A percentile compares a stretch with the other conserved stretches of the same genome.
These are phyloP conservation scores for Russula griseocarnosa DNA, from an alignment of 768 basidiomycete species.

Conservation along the genomic window DNA sequence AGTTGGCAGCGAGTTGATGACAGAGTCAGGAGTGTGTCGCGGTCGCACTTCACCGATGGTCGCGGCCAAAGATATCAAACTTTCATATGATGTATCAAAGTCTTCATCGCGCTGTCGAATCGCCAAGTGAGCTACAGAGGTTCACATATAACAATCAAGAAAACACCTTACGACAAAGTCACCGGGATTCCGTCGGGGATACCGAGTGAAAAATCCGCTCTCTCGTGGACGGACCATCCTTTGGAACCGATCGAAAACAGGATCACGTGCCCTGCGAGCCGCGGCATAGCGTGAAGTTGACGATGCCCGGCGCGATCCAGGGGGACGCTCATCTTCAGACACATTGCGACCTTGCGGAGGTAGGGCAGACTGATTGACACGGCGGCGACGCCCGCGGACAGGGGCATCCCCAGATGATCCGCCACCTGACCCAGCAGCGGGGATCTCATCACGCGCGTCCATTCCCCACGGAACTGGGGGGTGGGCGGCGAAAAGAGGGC, in stretches of 20 bases:
- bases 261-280: constrained; percentile 19
- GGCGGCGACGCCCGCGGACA: constrained; percentile 19
- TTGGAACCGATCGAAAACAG: constrained; percentile 18
- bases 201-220: constrained; percentile 12
- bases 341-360: constrained; percentile 20
- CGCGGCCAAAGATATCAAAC: constrained; percentile 52
- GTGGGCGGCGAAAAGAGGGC: constrained; percentile 20
- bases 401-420: constrained; percentile 4
- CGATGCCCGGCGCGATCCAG: constrained; percentile 18
- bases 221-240: constrained; percentile 24
- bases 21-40: constrained; percentile 55
- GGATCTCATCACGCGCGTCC: constrained; percentile 8
- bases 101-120: constrained; percentile 64
- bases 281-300: constrained; percentile 18
- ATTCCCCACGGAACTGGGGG: constrained; percentile 16
- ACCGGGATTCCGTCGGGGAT: constrained; percentile 32
- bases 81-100: constrained; percentile 74
- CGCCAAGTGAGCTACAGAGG: constrained; percentile 17
- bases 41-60: constrained; percentile 67
- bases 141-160: neutral
- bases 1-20: constrained; percentile 56
- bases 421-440: neutral
- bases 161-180: constrained; percentile 50
- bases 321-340: constrained; percentile 20
- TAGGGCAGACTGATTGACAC: constrained; percentile 19